These are phyloP conservation scores for Sclerotinia sclerotiorum DNA, from an alignment of 2,329 filamentous ascomycete genomes.

Conservation along the genomic window DNA sequence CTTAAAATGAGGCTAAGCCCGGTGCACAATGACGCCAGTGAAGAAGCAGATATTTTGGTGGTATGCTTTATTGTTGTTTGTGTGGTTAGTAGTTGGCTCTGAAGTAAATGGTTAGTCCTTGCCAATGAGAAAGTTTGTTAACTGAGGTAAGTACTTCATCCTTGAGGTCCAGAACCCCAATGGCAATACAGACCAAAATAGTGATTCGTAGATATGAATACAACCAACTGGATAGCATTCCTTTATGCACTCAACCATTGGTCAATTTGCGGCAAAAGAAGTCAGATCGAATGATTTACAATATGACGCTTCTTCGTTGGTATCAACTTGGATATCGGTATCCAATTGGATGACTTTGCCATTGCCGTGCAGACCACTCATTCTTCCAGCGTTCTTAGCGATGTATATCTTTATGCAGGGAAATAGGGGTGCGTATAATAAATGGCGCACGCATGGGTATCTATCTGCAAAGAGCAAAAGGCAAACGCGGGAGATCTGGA, in stretches of 20 bases:
- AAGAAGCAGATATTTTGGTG: neutral
- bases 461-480: neutral
- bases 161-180: neutral
- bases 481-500: conserved; percentile 9
- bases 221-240: neutral
- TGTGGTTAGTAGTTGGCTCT: neutral
- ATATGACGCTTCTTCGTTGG: neutral
- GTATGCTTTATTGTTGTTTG: neutral
- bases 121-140: neutral
- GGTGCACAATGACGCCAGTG: neutral
- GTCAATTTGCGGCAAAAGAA: neutral
- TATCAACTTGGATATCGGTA: neutral
- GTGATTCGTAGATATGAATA: neutral
- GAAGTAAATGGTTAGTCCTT: neutral
- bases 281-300: neutral
- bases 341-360: neutral
- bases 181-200: neutral
- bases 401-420: neutral
- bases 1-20: neutral
- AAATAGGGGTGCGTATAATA: neutral
- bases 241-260: neutral
- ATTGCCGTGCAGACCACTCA: too few relatives aligned
- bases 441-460: neutral
- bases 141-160: neutral
- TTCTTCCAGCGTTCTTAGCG: too few relatives aligned